Evolutionary conservation across 1,284 basidiomycete species (phyloP).

Genomic region (Taiwanofungus camphoratus): DNA sequence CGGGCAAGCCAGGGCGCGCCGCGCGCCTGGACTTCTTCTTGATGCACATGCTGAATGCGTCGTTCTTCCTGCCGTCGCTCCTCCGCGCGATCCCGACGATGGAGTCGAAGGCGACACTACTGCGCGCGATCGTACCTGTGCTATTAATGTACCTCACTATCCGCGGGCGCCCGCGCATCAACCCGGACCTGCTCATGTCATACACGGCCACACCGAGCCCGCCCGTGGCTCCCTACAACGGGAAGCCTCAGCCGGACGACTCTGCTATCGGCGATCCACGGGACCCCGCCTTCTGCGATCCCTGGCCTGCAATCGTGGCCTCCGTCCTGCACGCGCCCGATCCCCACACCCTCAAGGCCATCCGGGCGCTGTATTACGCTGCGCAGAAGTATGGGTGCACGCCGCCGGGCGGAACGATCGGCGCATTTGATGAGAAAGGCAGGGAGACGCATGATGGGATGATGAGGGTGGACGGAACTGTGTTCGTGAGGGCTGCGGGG

Average conservation of each 20-base stretch:
- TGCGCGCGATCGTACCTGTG: slow-evolving; percentile 42
- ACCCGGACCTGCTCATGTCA: slow-evolving; percentile 49
- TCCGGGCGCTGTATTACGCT: slow-evolving; percentile 51
- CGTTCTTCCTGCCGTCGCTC: slow-evolving; percentile 53
- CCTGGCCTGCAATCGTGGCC: slow-evolving; percentile 55
- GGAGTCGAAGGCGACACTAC: slow-evolving; percentile 38
- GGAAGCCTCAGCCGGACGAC: slow-evolving; percentile 16
- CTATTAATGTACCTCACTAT: slow-evolving; percentile 40
- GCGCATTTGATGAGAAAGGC: slow-evolving; percentile 33
- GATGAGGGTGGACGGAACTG: slow-evolving; percentile 48
- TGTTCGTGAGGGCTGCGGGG: slow-evolving; percentile 62
- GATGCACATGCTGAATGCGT: slow-evolving; percentile 63
- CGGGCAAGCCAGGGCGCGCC: slow-evolving; percentile 42
- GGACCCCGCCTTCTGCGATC: slow-evolving; percentile 38
- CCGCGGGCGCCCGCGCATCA: slow-evolving; percentile 55
- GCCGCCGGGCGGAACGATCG: slow-evolving; percentile 37
- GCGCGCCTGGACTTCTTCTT: slow-evolving; percentile 66
- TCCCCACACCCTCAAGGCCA: slow-evolving; percentile 54
- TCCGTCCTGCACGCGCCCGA: slow-evolving; percentile 52
- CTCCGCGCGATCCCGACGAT: slow-evolving; percentile 32
- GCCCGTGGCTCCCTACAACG: slow-evolving; percentile 8
- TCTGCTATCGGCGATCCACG: slow-evolving; percentile 33
- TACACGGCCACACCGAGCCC: slow-evolving; percentile 42
- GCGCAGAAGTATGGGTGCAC: slow-evolving; percentile 44
- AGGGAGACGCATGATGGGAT: slow-evolving; percentile 41